Conservation (phyloP, 2,329 filamentous ascomycete genomes). For the Colletotrichum sp. region DNA sequence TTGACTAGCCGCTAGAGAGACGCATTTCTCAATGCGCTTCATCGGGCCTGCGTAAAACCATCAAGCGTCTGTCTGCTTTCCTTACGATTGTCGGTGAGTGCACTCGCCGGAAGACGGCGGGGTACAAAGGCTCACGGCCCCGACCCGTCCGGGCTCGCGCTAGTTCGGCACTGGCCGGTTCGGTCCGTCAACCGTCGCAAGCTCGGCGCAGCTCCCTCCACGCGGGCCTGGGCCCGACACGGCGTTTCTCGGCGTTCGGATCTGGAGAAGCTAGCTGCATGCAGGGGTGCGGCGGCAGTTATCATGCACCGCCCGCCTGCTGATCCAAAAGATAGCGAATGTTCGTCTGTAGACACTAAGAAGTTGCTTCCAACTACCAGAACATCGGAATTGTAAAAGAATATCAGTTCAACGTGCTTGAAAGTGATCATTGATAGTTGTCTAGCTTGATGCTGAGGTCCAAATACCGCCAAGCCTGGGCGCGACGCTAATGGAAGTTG, state of each 20-base stretch:
- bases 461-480: not conserved
- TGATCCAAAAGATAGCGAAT: not conserved
- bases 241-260: not conserved
- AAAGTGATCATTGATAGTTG: not conserved
- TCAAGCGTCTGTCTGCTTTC: not conserved
- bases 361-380: not conserved
- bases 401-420: not conserved
- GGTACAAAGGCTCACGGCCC: not conserved
- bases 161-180: not conserved
- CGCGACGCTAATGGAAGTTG: not conserved
- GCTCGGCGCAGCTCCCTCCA: not conserved
- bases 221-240: not conserved
- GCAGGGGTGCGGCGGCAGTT: not conserved
- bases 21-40: not conserved
- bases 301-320: not conserved
- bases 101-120: not conserved
- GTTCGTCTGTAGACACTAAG: not conserved
- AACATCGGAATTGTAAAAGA: rapidly evolving
- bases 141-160: not conserved
- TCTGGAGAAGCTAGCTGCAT: not conserved
- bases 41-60: not conserved
- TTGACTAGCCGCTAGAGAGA: not conserved
- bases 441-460: not conserved
- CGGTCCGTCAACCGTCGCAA: not conserved
- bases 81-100: not conserved